phyloP scores from a whole-genome alignment of 2,329 filamentous ascomycete species.

The Stylonectria norvegica region DNA sequence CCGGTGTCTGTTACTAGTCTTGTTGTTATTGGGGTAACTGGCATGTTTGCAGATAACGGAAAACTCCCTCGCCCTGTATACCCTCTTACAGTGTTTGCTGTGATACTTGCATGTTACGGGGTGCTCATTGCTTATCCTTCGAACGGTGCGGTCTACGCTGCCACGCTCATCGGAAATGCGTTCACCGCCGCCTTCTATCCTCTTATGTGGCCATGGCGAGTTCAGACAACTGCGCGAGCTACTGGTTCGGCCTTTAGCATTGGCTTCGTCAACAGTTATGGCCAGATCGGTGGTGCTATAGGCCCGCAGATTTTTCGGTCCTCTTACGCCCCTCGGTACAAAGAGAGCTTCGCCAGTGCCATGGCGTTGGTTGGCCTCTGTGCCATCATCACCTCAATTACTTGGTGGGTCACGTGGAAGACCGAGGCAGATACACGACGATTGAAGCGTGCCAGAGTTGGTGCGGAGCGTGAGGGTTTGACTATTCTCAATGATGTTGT shows the following conservation, averaged over 20 bases:
- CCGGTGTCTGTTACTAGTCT: constrained; percentile 42
- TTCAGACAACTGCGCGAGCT: constrained; percentile 12
- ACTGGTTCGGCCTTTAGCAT: constrained; percentile 14
- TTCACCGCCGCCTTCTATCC: constrained; percentile 44
- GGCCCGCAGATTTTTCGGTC: constrained; percentile 33
- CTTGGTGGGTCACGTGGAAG: constrained; percentile 44
- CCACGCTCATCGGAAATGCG: constrained; percentile 42
- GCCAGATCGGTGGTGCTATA: constrained; percentile 13
- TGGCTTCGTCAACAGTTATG: constrained; percentile 13
- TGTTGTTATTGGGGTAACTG: constrained; percentile 40
- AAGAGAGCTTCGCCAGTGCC: constrained; percentile 39
- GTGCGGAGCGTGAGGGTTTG: constrained; percentile 38
- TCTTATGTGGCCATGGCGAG: constrained; percentile 40
- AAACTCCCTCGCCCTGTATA: constrained; percentile 42
- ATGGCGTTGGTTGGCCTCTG: constrained; percentile 45
- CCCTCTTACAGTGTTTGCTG: constrained; percentile 40
- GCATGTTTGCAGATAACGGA: constrained; percentile 41
- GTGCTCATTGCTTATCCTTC: constrained; percentile 45
- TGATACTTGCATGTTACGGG: constrained; percentile 44
- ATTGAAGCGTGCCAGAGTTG: constrained; percentile 40
- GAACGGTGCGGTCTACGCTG: constrained; percentile 45
- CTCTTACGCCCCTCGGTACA: constrained; percentile 45
- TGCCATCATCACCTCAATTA: constrained; percentile 37
- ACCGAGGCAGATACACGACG: constrained; percentile 44
- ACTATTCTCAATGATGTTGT: constrained; percentile 43